Evolutionary conservation across 306 rosid species (phyloP).

Genomic region (Quercus berberidifolia): DNA sequence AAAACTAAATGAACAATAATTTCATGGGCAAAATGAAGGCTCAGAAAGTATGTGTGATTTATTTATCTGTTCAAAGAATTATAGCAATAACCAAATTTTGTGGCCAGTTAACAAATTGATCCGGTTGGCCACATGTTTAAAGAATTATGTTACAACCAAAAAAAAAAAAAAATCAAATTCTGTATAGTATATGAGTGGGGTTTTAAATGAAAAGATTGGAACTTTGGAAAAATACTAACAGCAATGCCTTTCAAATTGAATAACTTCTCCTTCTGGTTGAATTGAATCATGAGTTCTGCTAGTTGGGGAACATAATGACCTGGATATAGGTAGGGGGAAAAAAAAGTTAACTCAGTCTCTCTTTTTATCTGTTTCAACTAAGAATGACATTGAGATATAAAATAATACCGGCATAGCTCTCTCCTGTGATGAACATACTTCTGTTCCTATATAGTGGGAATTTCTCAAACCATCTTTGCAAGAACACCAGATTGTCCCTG

Average conservation of each 20-base stretch:
- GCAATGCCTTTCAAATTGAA: slow-evolving; percentile 60
- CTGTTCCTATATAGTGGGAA: slow-evolving; percentile 49
- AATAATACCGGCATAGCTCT: slow-evolving; percentile 46
- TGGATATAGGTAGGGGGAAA: background rate
- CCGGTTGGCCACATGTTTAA: background rate
- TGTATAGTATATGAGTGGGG: background rate
- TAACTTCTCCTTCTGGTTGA: slow-evolving; percentile 22
- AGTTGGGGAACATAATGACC: slow-evolving; percentile 63
- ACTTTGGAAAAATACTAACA: slow-evolving; percentile 26
- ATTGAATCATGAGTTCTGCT: slow-evolving; percentile 50
- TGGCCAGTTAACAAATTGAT: no score
- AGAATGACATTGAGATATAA: background rate
- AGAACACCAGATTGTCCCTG: slow-evolving; percentile 50
- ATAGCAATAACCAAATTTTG: background rate
- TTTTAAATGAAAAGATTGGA: background rate
- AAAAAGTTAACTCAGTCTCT: background rate
- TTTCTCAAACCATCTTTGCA: slow-evolving; percentile 45
- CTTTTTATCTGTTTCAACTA: background rate
- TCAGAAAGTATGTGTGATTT: background rate
- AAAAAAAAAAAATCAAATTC: background rate
- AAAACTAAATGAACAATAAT: background rate
- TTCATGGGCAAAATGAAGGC: background rate
- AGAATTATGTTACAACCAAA: background rate
- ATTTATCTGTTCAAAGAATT: background rate
- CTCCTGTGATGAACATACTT: slow-evolving; percentile 50